phyloP scores from a whole-genome alignment of 768 basidiomycete genomes.

The Tricholoma hemisulphureum region DNA sequence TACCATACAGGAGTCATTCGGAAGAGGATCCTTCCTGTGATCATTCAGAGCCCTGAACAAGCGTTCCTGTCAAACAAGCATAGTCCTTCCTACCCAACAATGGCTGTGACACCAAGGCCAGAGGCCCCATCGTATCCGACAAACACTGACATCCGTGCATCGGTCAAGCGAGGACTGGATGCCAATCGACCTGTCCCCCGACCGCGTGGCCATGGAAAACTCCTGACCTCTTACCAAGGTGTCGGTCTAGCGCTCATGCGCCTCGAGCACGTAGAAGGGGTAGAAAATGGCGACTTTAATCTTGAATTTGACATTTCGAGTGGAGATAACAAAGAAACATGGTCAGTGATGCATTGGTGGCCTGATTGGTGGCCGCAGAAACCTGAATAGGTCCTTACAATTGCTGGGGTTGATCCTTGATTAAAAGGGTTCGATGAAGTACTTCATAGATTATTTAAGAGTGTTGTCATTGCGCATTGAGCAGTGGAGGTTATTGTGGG shows the following conservation, averaged over 20 bases:
- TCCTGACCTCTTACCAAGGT: constrained; percentile 57
- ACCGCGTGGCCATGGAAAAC: constrained; percentile 71
- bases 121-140: constrained; percentile 28
- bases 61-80: constrained; percentile 20
- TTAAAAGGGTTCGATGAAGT: too few relatives aligned
- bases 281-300: constrained; percentile 45
- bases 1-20: constrained; percentile 91
- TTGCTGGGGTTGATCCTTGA: background rate
- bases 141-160: constrained; percentile 39
- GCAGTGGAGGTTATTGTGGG: background rate
- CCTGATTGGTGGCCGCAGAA: constrained; percentile 61
- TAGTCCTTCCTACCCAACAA: constrained; percentile 11
- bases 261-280: constrained; percentile 67
- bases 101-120: constrained; percentile 11
- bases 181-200: constrained; percentile 42
- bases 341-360: constrained; percentile 63
- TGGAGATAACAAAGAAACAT: constrained; percentile 28
- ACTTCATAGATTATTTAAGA: background rate
- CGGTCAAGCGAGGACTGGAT: constrained; percentile 19
- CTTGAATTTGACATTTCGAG: constrained; percentile 38
- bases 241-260: constrained; percentile 80
- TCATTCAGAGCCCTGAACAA: constrained; percentile 43
- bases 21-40: constrained; percentile 87
- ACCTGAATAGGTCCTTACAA: constrained; percentile 9
- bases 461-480: background rate